Evolutionary conservation across 2,329 filamentous ascomycete species (phyloP).

Genomic region (Coniosporium tulheliwenetii): DNA sequence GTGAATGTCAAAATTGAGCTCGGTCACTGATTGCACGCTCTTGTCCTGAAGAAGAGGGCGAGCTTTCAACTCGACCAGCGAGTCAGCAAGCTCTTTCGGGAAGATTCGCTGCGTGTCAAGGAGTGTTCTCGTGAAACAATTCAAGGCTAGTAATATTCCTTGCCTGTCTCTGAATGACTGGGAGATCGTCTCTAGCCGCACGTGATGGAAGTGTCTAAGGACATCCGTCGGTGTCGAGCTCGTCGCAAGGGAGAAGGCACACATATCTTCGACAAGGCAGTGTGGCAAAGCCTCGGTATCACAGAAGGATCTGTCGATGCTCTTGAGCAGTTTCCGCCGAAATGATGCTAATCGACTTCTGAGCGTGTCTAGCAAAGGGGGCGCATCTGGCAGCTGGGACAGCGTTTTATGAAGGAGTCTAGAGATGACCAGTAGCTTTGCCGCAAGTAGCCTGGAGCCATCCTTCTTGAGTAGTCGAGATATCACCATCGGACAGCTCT

Average conservation of each 20-base stretch:
- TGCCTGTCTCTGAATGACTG: slow-evolving; percentile 42
- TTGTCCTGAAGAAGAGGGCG: slow-evolving; percentile 57
- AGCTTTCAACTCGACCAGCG: slow-evolving; percentile 52
- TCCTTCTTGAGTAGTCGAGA: slow-evolving; percentile 36
- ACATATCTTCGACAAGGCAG: slow-evolving; percentile 54
- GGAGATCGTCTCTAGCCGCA: slow-evolving; percentile 54
- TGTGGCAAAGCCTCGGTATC: slow-evolving; percentile 19
- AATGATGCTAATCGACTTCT: slow-evolving; percentile 48
- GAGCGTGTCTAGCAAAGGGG: slow-evolving; percentile 43
- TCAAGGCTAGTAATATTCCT: slow-evolving; percentile 48
- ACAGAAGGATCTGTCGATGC: slow-evolving; percentile 39
- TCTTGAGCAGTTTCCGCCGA: slow-evolving; percentile 48
- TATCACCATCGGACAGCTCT: slow-evolving; percentile 37
- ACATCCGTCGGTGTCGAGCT: slow-evolving; percentile 69
- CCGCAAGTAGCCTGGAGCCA: slow-evolving; percentile 36
- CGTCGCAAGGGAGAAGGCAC: slow-evolving; percentile 67
- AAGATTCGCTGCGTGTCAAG: slow-evolving; percentile 63
- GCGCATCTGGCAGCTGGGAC: slow-evolving; percentile 31
- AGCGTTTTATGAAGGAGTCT: slow-evolving; percentile 62
- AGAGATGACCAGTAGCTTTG: slow-evolving; percentile 56
- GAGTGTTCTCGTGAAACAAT: slow-evolving; percentile 61
- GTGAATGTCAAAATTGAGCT: slow-evolving; percentile 62
- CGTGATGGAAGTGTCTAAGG: slow-evolving; percentile 59
- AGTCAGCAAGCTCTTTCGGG: slow-evolving; percentile 54
- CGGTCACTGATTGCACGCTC: slow-evolving; percentile 48